These are phyloP conservation scores for Afroboletus lepidellus DNA, from an alignment of 1,284 basidiomycete genomes.

Conservation along the genomic window DNA sequence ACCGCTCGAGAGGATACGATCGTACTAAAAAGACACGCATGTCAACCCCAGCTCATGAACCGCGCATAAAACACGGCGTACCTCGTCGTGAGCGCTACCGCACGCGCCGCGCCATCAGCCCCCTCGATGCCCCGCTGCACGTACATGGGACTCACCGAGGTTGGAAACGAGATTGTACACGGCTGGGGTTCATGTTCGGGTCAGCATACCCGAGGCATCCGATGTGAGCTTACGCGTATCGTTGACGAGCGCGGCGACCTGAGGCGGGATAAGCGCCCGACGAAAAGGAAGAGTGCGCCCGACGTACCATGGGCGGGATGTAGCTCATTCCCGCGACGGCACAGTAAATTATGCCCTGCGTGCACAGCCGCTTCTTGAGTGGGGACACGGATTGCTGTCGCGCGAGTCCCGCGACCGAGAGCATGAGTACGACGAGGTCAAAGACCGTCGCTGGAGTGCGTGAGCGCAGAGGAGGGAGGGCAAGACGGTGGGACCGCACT, in stretches of 20 bases:
- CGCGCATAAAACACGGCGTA: too few relatives aligned
- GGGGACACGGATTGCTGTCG: conserved; percentile 12
- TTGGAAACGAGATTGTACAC: not conserved
- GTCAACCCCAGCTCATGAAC: not conserved
- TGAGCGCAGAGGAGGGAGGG: not conserved
- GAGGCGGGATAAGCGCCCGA: not conserved
- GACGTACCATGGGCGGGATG: conserved; percentile 13
- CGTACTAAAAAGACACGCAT: conserved; percentile 2
- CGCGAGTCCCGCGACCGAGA: conserved; percentile 18
- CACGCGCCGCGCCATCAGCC: not conserved
- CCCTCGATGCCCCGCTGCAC: not conserved
- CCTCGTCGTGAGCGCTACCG: not conserved
- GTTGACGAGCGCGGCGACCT: not conserved
- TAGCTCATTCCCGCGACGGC: conserved; percentile 11
- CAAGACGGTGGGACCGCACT: conserved; percentile 19
- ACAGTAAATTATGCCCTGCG: conserved; percentile 24
- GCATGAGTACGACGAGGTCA: conserved; percentile 21
- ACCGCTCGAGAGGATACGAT: conserved; percentile 10
- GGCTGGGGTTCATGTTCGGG: not conserved
- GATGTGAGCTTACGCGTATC: not conserved
- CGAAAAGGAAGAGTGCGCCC: not conserved
- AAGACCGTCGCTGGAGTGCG: conserved; percentile 12
- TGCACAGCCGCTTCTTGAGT: conserved; percentile 13
- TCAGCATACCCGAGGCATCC: not conserved
- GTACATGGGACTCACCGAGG: not conserved